A percentile compares a stretch with the other conserved stretches of the same genome.
phyloP scores from a whole-genome alignment of 2,329 filamentous ascomycete genomes.

The Cladobotryum mycophilum region DNA sequence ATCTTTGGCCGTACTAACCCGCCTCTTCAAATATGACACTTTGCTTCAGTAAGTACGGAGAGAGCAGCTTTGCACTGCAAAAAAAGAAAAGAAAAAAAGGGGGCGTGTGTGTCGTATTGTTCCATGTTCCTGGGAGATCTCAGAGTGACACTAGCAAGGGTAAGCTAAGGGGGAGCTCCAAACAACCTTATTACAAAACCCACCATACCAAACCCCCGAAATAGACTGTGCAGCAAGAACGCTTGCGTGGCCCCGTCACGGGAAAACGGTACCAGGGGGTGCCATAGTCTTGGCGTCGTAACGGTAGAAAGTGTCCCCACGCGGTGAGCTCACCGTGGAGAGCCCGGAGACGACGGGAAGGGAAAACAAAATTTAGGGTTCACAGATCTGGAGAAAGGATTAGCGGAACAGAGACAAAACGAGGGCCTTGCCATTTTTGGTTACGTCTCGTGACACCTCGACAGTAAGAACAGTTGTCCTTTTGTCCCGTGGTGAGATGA shows the following conservation, averaged over 20 bases:
- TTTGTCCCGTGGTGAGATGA: no score
- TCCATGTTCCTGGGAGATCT: constrained; percentile 9
- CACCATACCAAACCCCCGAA: no score
- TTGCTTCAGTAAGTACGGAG: no score
- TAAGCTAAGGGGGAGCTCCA: constrained; percentile 1
- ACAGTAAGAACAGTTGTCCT: no score
- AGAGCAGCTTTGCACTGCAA: background rate
- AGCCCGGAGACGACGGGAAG: background rate
- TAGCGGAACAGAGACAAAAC: no score
- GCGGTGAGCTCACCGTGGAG: background rate
- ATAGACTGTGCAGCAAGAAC: constrained; percentile 2
- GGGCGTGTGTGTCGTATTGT: background rate
- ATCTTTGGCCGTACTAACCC: no score
- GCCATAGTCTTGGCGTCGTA: background rate
- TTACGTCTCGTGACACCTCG: no score
- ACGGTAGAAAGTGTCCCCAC: constrained; percentile 3
- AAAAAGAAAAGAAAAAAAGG: constrained; percentile 1
- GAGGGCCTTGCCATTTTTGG: no score
- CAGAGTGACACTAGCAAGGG: constrained; percentile 9
- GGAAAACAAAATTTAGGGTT: background rate
- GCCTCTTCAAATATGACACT: no score
- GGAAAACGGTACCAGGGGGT: constrained; percentile 9
- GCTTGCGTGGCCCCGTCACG: constrained; percentile 6
- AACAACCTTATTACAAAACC: constrained; percentile 9
- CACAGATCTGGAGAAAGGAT: background rate